Percentiles rank a stretch among this genome's conserved stretches.
These are phyloP conservation scores for Mycogone perniciosa DNA, from an alignment of 2,329 filamentous ascomycete species.

Conservation along the genomic window DNA sequence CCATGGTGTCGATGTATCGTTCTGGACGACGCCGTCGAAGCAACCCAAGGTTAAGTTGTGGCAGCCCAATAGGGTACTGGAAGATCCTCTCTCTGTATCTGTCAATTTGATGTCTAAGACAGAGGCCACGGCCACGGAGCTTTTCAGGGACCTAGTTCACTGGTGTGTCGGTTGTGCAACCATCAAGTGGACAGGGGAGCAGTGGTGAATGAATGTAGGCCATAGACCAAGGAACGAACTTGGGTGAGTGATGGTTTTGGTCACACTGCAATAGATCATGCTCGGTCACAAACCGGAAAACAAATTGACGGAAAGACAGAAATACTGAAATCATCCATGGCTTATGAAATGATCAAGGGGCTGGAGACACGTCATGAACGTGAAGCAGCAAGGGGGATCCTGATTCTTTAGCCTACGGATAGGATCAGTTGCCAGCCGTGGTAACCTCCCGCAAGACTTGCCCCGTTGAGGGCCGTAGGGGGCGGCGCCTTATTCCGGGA, in stretches of 20 bases:
- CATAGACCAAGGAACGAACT: background rate
- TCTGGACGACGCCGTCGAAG: background rate
- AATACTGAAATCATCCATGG: background rate
- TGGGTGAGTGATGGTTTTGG: background rate
- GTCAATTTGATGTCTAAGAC: conserved; percentile 21
- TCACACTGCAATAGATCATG: background rate
- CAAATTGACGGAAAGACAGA: background rate
- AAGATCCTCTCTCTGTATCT: conserved; percentile 2
- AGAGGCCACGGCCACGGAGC: conserved; percentile 18
- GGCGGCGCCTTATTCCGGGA: background rate
- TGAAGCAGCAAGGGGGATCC: background rate
- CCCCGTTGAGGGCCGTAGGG: conserved; percentile 1
- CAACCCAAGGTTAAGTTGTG: background rate
- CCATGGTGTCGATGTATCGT: conserved; percentile 5
- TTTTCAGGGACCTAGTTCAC: conserved; percentile 18
- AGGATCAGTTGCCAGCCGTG: conserved; percentile 4
- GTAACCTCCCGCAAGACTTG: conserved; percentile 3
- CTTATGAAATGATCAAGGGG: background rate
- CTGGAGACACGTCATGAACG: conserved; percentile 1
- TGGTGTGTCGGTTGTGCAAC: conserved; percentile 9
- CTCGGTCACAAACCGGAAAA: conserved; percentile 2
- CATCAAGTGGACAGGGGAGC: background rate
- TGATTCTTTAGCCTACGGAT: background rate
- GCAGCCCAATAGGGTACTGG: background rate
- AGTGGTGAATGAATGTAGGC: conserved; percentile 6